phyloP scores from a whole-genome alignment of 2,329 filamentous ascomycete species.

The Sclerotinia subarctica region DNA sequence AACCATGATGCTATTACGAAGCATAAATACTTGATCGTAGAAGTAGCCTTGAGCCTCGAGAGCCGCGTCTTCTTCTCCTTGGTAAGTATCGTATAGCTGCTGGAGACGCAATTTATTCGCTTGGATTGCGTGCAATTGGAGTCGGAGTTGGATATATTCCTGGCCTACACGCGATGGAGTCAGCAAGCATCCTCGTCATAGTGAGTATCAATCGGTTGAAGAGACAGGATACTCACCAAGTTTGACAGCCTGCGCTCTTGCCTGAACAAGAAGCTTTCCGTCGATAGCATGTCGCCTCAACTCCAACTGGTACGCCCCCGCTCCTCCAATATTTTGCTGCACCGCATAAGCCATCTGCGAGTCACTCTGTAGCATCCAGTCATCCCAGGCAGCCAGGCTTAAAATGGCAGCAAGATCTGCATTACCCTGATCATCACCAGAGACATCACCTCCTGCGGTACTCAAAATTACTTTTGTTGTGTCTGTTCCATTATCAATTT shows the following conservation, averaged over 20 bases:
- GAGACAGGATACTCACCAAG: not conserved
- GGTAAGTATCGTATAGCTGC: not conserved
- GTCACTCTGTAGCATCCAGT: conserved; percentile 1
- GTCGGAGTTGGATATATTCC: not conserved
- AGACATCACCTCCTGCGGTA: not conserved
- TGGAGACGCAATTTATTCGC: not conserved
- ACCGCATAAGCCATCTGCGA: conserved; percentile 3
- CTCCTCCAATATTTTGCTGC: not conserved
- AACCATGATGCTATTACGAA: conserved; percentile 9
- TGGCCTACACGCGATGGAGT: not conserved
- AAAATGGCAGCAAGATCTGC: not conserved
- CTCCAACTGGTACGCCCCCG: not conserved
- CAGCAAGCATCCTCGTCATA: not conserved
- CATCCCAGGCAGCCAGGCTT: not conserved
- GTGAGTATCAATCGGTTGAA: not conserved
- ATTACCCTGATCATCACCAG: not conserved
- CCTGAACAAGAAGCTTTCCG: conserved; percentile 10
- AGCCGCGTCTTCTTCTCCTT: not conserved
- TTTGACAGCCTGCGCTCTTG: conserved; percentile 2
- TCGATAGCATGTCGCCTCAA: conserved; percentile 4
- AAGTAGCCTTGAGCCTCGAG: not conserved
- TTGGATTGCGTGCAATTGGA: not conserved
- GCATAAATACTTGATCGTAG: not conserved
- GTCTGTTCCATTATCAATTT: too few species aligned
- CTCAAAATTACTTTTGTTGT: not conserved